A percentile compares a stretch with the other conserved stretches of the same genome.
These are phyloP conservation scores for Crithidia brevicula DNA, from an alignment of 208 protist species.

Conservation along the genomic window DNA sequence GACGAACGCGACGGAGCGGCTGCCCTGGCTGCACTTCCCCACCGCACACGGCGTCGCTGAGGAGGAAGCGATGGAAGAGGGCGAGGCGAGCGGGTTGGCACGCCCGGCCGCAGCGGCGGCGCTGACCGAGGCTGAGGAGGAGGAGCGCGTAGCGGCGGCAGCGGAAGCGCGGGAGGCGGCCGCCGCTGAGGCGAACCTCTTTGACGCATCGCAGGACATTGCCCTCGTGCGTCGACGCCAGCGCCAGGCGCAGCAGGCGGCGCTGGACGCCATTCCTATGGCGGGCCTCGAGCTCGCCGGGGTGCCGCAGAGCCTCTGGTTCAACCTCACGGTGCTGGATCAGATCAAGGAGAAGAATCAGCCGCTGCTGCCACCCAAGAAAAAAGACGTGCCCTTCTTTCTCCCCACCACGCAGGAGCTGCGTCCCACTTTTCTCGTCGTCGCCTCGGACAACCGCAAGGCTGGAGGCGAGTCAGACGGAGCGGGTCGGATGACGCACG, in stretches of 20 bases:
- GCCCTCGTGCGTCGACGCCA: slow-evolving; percentile 51
- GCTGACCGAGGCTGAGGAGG: slow-evolving; percentile 29
- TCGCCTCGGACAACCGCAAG: slow-evolving; percentile 45
- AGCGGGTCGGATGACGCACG: slow-evolving; percentile 29
- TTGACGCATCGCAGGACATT: slow-evolving; percentile 69
- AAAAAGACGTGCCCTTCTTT: slow-evolving; percentile 92
- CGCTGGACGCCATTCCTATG: slow-evolving; percentile 59
- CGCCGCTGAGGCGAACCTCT: slow-evolving; percentile 54
- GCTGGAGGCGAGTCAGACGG: background rate
- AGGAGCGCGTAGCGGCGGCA: slow-evolving; percentile 23
- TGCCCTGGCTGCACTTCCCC: slow-evolving; percentile 84
- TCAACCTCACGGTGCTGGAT: slow-evolving; percentile 85
- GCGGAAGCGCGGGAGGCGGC: slow-evolving; percentile 34
- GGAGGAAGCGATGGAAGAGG: slow-evolving; percentile 32
- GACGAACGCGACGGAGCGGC: slow-evolving; percentile 37
- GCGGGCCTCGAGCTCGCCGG: slow-evolving; percentile 68
- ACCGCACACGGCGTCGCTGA: slow-evolving; percentile 67
- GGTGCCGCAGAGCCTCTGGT: slow-evolving; percentile 78
- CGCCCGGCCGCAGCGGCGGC: background rate
- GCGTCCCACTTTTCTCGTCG: slow-evolving; percentile 82
- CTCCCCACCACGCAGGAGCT: slow-evolving; percentile 84
- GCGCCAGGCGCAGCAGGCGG: slow-evolving; percentile 39
- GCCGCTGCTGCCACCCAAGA: slow-evolving; percentile 89
- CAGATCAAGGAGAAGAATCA: slow-evolving; percentile 92
- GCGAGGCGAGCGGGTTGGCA: slow-evolving; percentile 11